Evolutionary conservation across 73 alveolate genomes (phyloP).

Genomic region (Loxodes magnus): DNA sequence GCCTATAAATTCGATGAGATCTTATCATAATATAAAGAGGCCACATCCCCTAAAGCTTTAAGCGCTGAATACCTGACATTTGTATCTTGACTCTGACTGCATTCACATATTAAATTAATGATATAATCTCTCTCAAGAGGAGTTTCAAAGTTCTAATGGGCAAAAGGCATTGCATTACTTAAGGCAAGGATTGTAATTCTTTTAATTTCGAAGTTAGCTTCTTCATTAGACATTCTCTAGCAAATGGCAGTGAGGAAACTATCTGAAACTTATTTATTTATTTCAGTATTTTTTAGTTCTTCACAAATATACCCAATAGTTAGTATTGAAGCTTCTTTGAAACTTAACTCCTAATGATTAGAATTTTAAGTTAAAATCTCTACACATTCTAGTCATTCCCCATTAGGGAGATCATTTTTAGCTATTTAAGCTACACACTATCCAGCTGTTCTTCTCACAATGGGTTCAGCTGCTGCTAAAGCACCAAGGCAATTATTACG

Average conservation of each 20-base stretch:
- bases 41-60: slow-evolving; percentile 33
- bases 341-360: slow-evolving; percentile 14
- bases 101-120: slow-evolving; percentile 16
- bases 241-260: slow-evolving; percentile 18
- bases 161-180: slow-evolving; percentile 27
- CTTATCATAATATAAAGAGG: slow-evolving; percentile 24
- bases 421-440: slow-evolving; percentile 33
- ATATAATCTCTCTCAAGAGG: slow-evolving; percentile 34
- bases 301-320: slow-evolving; percentile 54
- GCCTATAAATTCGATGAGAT: slow-evolving; percentile 13
- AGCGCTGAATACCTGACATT: slow-evolving; percentile 20
- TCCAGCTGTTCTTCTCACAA: slow-evolving; percentile 11
- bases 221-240: slow-evolving; percentile 5
- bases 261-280: slow-evolving; percentile 12
- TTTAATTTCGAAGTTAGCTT: slow-evolving; percentile 11
- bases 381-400: slow-evolving; percentile 42
- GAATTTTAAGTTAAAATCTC: slow-evolving; percentile 34
- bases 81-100: slow-evolving; percentile 3
- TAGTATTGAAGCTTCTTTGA: slow-evolving; percentile 26
- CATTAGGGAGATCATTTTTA: slow-evolving; percentile 38
- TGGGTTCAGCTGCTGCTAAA: slow-evolving; percentile 11
- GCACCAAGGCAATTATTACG: not conserved
- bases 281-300: slow-evolving; percentile 20
- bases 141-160: slow-evolving; percentile 22
- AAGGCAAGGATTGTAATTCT: slow-evolving; percentile 33